Evolutionary conservation across 306 rosid genomes (phyloP).

Genomic region (Quercus wislizeni): DNA sequence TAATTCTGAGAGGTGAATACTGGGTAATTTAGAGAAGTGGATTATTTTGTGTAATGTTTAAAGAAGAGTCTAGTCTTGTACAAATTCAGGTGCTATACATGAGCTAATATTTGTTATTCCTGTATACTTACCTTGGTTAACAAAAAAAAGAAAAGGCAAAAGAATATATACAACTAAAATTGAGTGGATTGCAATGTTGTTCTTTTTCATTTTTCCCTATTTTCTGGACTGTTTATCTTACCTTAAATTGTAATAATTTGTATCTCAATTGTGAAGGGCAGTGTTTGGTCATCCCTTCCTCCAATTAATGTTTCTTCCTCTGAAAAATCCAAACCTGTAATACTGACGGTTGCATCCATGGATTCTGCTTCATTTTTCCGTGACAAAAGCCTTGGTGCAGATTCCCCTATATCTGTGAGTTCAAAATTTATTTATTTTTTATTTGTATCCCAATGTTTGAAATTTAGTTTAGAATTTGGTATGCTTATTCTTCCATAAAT

Average conservation of each 20-base stretch:
- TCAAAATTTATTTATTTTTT: slow-evolving; percentile 13
- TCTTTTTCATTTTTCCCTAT: not conserved
- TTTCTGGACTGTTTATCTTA: not conserved
- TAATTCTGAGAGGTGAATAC: not conserved
- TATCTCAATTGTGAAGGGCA: slow-evolving; percentile 62
- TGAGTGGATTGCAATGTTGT: not conserved
- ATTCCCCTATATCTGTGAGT: slow-evolving; percentile 89
- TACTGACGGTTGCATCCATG: slow-evolving; percentile 76
- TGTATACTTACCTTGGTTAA: not conserved
- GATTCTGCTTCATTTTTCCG: slow-evolving; percentile 96
- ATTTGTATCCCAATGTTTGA: slow-evolving; percentile 10
- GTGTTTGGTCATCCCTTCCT: slow-evolving; percentile 97
- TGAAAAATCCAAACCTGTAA: slow-evolving; percentile 58
- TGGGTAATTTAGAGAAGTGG: not conserved
- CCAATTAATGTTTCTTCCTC: slow-evolving; percentile 62
- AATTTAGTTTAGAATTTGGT: not conserved
- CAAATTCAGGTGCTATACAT: not conserved
- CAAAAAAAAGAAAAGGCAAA: not conserved
- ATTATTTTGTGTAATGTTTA: no score
- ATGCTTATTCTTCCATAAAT: slow-evolving; percentile 11
- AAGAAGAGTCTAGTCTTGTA: not conserved
- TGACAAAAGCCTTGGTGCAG: slow-evolving; percentile 84
- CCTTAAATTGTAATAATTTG: slow-evolving; percentile 23
- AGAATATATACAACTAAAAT: not conserved
- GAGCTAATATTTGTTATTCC: not conserved